A percentile compares a stretch with the other conserved stretches of the same genome.
These are phyloP conservation scores for Paspalum vaginatum DNA, from an alignment of 176 grass and related monocot species.

Conservation along the genomic window DNA sequence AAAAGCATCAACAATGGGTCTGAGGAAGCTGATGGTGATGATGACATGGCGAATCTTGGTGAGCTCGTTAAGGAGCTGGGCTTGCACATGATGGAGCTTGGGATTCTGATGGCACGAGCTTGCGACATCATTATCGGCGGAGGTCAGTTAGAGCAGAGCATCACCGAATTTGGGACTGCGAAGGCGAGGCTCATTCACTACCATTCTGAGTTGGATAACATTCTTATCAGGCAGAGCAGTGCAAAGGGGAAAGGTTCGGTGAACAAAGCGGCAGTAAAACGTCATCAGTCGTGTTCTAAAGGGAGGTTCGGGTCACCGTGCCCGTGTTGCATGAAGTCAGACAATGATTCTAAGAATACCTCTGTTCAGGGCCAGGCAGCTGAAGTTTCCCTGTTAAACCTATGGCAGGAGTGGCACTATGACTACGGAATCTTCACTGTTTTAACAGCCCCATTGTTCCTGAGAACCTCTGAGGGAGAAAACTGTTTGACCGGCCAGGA, in stretches of 20 bases:
- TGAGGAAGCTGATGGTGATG: constrained; percentile 1
- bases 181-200: constrained; percentile 94
- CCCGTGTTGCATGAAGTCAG: not conserved
- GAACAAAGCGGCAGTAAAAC: constrained; percentile 18
- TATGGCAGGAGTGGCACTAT: constrained; percentile 98
- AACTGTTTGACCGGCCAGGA: constrained; percentile 42
- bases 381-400: constrained; percentile 31
- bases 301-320: not conserved
- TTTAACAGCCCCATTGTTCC: constrained; percentile 82
- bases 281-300: not conserved
- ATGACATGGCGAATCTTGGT: constrained; percentile 55
- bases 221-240: constrained; percentile 53
- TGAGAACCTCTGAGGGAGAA: constrained; percentile 35
- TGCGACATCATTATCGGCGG: constrained; percentile 66
- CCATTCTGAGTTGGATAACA: constrained; percentile 70
- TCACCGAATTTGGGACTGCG: constrained; percentile 61
- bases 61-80: constrained; percentile 59
- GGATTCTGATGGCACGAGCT: constrained; percentile 62
- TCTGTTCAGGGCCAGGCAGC: not conserved
- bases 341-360: constrained; percentile 6
- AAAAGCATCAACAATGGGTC: not conserved
- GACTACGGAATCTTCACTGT: constrained; percentile 88
- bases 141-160: constrained; percentile 68
- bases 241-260: constrained; percentile 21
- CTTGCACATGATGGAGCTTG: constrained; percentile 85